Conservation (phyloP, 2,329 filamentous ascomycete genomes). For the Trichophyton equinum region DNA sequence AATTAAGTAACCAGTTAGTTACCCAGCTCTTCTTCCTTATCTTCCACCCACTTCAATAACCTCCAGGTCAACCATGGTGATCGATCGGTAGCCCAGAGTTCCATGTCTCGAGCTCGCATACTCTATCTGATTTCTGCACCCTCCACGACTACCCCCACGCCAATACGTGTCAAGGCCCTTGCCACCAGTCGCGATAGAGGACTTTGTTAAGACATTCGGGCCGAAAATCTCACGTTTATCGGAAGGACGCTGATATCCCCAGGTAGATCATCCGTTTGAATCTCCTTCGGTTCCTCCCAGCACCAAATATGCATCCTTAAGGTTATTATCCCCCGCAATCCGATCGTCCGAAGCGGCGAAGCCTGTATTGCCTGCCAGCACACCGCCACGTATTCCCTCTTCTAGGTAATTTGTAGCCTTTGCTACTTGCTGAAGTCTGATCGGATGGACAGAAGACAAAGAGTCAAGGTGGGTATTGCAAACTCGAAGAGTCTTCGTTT, state of each 20-base stretch:
- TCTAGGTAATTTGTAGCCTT: constrained; percentile 35
- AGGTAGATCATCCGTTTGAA: constrained; percentile 15
- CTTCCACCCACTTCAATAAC: background rate
- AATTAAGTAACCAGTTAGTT: too few relatives aligned
- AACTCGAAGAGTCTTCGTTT: constrained; percentile 17
- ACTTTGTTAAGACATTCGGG: constrained; percentile 7
- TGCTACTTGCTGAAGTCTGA: constrained; percentile 39
- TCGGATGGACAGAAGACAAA: constrained; percentile 36
- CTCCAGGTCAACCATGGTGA: constrained; percentile 16
- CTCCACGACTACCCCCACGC: background rate
- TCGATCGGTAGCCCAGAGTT: constrained; percentile 19
- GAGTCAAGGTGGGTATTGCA: constrained; percentile 49
- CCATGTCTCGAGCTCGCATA: constrained; percentile 11
- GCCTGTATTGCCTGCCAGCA: constrained; percentile 44
- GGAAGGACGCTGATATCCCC: constrained; percentile 36
- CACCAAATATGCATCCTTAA: constrained; percentile 43
- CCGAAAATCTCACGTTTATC: background rate
- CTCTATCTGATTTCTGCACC: constrained; percentile 10
- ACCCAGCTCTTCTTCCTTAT: too few relatives aligned
- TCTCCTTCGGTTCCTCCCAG: constrained; percentile 36
- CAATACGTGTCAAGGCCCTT: background rate
- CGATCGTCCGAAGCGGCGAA: constrained; percentile 33
- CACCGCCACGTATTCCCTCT: constrained; percentile 26
- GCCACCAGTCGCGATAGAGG: constrained; percentile 3
- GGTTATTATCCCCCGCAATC: constrained; percentile 36